Percentiles rank a stretch among this genome's conserved stretches.
Evolutionary conservation across 768 basidiomycete genomes (phyloP).

Genomic region (Kwoniella newhampshirensis): DNA sequence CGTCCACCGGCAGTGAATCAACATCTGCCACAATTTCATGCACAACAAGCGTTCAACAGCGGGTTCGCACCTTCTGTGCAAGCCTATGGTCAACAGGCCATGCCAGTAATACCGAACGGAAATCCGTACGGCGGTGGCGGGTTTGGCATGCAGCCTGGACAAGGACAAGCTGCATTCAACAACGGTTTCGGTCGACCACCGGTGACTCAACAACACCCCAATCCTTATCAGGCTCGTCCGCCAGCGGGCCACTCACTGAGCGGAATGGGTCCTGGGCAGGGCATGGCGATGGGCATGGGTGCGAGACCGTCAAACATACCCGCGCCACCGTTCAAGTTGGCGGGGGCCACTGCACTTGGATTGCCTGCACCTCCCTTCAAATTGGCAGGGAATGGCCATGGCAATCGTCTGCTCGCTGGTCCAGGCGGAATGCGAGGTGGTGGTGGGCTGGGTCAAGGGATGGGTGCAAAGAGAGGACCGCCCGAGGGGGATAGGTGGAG

Average conservation of each 20-base stretch:
- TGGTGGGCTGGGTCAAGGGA: not conserved
- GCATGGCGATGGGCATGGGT: not conserved
- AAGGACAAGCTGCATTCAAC: not conserved
- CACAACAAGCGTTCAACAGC: conserved; percentile 1
- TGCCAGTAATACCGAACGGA: conserved; percentile 1
- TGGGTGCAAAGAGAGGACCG: not conserved
- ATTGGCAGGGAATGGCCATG: not conserved
- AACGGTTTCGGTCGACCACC: conserved; percentile 1
- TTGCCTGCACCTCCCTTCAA: conserved; percentile 3
- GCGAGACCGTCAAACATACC: not conserved
- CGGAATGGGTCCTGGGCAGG: too few relatives aligned
- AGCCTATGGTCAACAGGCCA: conserved; percentile 1
- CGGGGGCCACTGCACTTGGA: not conserved
- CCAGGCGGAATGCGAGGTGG: conserved; percentile 3
- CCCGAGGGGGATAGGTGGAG: conserved; percentile 3
- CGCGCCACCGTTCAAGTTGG: conserved; percentile 14
- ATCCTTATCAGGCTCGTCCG: conserved; percentile 8
- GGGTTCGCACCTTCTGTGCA: conserved; percentile 1
- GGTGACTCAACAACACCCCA: not conserved
- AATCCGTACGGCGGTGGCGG: conserved; percentile 1
- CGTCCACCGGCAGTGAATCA: conserved; percentile 5
- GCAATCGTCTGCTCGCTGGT: conserved; percentile 2
- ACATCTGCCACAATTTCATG: not conserved
- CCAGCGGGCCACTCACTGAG: not conserved
- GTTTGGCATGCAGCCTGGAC: not conserved